These are phyloP conservation scores for Citrullus amarus DNA, from an alignment of 306 rosid species.

Conservation along the genomic window DNA sequence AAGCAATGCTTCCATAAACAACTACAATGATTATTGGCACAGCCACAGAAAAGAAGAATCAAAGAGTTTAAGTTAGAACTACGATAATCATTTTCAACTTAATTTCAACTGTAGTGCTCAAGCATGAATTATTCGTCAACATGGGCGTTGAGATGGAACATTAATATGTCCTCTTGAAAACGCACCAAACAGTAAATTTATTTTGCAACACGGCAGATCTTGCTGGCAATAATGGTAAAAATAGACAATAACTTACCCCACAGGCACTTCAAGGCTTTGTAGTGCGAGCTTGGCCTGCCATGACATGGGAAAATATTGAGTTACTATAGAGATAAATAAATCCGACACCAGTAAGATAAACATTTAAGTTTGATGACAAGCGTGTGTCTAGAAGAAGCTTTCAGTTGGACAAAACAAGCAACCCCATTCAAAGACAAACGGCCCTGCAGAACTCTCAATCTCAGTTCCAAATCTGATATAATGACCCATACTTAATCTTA, in stretches of 20 bases:
- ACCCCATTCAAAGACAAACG: background rate
- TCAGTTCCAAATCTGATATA: background rate
- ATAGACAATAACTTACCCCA: slow-evolving; percentile 41
- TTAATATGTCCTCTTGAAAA: background rate
- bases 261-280: slow-evolving; percentile 77
- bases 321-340: slow-evolving; percentile 1
- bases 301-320: background rate
- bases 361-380: background rate
- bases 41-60: background rate
- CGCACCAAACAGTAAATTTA: background rate
- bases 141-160: background rate
- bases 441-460: background rate
- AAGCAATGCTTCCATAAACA: slow-evolving; percentile 1
- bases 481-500: background rate
- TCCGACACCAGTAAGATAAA: background rate
- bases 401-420: background rate
- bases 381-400: background rate
- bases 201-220: background rate
- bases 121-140: background rate
- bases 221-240: background rate
- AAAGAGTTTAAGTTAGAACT: background rate
- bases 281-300: slow-evolving; percentile 60
- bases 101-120: background rate
- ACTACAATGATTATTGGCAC: background rate
- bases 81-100: background rate